These are phyloP conservation scores for Podosphaera xanthii DNA, from an alignment of 2,329 filamentous ascomycete genomes.

Conservation along the genomic window DNA sequence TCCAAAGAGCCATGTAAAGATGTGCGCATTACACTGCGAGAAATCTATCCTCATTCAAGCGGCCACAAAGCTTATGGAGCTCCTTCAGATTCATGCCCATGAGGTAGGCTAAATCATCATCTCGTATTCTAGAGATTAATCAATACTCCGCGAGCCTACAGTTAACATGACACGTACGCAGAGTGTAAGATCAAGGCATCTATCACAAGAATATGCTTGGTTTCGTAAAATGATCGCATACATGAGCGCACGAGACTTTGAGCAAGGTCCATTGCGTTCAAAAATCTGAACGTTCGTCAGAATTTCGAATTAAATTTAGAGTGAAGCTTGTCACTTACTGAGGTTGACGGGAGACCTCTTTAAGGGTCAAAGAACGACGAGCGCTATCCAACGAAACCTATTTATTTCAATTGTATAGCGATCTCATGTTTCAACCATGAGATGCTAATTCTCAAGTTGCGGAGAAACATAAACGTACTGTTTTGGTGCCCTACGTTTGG, in stretches of 20 bases:
- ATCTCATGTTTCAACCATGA: too few species aligned
- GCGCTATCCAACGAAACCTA: too few species aligned
- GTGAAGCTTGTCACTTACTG: too few species aligned
- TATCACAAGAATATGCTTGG: constrained; percentile 59
- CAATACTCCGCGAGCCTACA: constrained; percentile 7
- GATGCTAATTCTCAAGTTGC: too few species aligned
- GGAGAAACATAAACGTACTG: too few species aligned
- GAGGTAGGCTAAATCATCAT: constrained; percentile 69
- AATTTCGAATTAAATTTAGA: too few species aligned
- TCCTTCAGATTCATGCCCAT: constrained; percentile 83
- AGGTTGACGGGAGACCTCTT: too few species aligned
- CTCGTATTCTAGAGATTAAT: constrained; percentile 36
- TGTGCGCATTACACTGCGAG: constrained; percentile 41
- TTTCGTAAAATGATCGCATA: constrained; percentile 67
- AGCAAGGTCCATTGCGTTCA: constrained; percentile 34
- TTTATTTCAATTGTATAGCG: too few species aligned
- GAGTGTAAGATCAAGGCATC: constrained; percentile 59
- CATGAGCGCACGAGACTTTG: constrained; percentile 70
- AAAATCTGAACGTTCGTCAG: not conserved
- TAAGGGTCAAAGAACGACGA: too few species aligned
- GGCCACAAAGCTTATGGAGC: constrained; percentile 70
- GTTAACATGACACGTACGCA: constrained; percentile 25
- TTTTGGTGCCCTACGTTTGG: too few species aligned
- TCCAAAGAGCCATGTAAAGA: constrained; percentile 1
- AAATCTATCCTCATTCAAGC: constrained; percentile 67